These are phyloP conservation scores for Fusarium pilosicola DNA, from an alignment of 2,329 filamentous ascomycete genomes.

Conservation along the genomic window DNA sequence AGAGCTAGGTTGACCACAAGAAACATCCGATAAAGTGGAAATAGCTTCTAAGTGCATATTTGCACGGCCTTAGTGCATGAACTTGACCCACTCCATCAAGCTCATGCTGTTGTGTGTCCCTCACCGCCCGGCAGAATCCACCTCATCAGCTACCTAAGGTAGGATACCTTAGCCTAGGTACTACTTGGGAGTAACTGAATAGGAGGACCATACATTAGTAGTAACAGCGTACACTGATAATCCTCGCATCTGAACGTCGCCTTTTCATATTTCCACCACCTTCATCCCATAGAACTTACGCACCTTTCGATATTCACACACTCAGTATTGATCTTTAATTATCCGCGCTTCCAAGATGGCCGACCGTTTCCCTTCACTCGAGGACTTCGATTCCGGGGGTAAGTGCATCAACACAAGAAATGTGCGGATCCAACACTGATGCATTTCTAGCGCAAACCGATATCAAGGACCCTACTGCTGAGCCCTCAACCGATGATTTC, in stretches of 20 bases:
- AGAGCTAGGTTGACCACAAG: constrained; percentile 36
- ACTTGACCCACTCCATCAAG: constrained; percentile 3
- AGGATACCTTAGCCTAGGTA: constrained; percentile 29
- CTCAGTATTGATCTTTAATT: background rate
- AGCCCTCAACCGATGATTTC: constrained; percentile 80
- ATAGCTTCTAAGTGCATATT: constrained; percentile 41
- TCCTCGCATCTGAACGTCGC: constrained; percentile 14
- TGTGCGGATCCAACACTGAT: constrained; percentile 31
- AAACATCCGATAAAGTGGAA: constrained; percentile 36
- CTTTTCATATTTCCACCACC: constrained; percentile 2
- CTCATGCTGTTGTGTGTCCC: constrained; percentile 1
- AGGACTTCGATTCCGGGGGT: constrained; percentile 78
- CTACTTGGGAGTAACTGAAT: constrained; percentile 43
- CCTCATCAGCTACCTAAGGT: constrained; percentile 40
- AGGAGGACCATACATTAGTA: constrained; percentile 37
- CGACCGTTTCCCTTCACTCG: constrained; percentile 80
- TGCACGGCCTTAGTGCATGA: constrained; percentile 39
- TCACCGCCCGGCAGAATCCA: constrained; percentile 53
- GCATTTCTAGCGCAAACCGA: constrained; percentile 71
- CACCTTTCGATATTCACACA: background rate
- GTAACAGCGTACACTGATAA: constrained; percentile 35
- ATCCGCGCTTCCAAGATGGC: constrained; percentile 65
- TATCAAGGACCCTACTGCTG: constrained; percentile 65
- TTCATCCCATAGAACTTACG: background rate
- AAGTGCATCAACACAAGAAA: constrained; percentile 45